phyloP scores from a whole-genome alignment of 1,284 basidiomycete species.

The Fomitopsis palustris region DNA sequence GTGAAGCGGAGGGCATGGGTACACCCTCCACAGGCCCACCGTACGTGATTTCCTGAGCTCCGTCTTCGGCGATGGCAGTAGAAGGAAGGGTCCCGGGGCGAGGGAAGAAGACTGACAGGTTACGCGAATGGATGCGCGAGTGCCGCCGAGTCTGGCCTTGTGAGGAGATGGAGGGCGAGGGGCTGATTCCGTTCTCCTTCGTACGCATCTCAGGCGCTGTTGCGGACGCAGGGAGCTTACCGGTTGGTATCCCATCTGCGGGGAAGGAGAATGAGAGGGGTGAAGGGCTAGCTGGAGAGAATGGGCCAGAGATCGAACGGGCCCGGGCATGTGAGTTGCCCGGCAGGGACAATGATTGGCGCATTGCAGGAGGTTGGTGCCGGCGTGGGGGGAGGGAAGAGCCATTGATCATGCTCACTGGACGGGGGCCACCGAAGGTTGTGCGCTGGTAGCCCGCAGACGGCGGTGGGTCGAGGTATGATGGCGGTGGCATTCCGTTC shows the following conservation, averaged over 20 bases:
- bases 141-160: slow-evolving; percentile 49
- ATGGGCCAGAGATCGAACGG: slow-evolving; percentile 55
- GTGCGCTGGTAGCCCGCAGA: slow-evolving; percentile 40
- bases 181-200: slow-evolving; percentile 16
- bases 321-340: slow-evolving; percentile 32
- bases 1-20: slow-evolving; percentile 43
- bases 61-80: slow-evolving; percentile 66
- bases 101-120: slow-evolving; percentile 89
- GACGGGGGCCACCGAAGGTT: slow-evolving; percentile 30
- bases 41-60: slow-evolving; percentile 49
- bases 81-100: slow-evolving; percentile 64
- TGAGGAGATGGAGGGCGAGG: slow-evolving; percentile 16
- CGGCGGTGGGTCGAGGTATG: slow-evolving; percentile 30
- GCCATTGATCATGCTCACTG: slow-evolving; percentile 26
- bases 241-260: slow-evolving; percentile 24
- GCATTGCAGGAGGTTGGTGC: slow-evolving; percentile 36
- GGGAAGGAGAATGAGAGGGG: slow-evolving; percentile 47
- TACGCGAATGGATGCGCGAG: slow-evolving; percentile 82
- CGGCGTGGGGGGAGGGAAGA: slow-evolving; percentile 16
- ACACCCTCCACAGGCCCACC: slow-evolving; percentile 42
- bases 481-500: slow-evolving; percentile 23
- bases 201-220: slow-evolving; percentile 21
- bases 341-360: slow-evolving; percentile 42
- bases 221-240: slow-evolving; percentile 13
- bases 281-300: slow-evolving; percentile 48